These are phyloP conservation scores for Suillus alpinus DNA, from an alignment of 768 basidiomycete species.

Conservation along the genomic window DNA sequence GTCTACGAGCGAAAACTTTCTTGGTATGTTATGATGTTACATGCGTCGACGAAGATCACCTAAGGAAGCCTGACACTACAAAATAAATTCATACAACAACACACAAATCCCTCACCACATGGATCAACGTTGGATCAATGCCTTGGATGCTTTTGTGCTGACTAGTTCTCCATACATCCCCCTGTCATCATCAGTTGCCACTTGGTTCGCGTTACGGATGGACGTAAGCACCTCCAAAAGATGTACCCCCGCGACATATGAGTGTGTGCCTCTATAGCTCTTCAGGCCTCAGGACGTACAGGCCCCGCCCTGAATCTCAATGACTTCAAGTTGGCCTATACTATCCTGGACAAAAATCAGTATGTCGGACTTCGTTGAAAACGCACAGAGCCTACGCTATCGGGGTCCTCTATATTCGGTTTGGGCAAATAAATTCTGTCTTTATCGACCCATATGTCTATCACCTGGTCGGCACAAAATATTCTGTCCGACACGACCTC, in stretches of 20 bases:
- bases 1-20: not conserved
- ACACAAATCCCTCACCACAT: not conserved
- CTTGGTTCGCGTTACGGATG: conserved; percentile 55
- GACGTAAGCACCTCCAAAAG: conserved; percentile 63
- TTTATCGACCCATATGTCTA: not conserved
- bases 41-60: not conserved
- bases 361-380: not conserved
- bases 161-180: conserved; percentile 1
- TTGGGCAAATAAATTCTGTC: not conserved
- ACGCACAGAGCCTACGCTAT: not conserved
- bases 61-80: not conserved
- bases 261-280: not conserved
- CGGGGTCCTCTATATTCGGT: not conserved
- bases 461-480: not conserved
- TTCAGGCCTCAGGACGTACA: not conserved
- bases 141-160: conserved; percentile 15
- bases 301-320: not conserved
- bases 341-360: not conserved
- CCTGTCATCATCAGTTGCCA: conserved; percentile 7
- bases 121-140: conserved; percentile 6
- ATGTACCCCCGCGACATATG: not conserved
- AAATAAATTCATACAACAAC: not conserved
- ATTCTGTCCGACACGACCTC: conserved; percentile 3
- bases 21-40: not conserved
- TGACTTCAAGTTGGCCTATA: not conserved